Evolutionary conservation across 192 early-diverging fungal species (phyloP).

Genomic region (Cetraspora pellucida): DNA sequence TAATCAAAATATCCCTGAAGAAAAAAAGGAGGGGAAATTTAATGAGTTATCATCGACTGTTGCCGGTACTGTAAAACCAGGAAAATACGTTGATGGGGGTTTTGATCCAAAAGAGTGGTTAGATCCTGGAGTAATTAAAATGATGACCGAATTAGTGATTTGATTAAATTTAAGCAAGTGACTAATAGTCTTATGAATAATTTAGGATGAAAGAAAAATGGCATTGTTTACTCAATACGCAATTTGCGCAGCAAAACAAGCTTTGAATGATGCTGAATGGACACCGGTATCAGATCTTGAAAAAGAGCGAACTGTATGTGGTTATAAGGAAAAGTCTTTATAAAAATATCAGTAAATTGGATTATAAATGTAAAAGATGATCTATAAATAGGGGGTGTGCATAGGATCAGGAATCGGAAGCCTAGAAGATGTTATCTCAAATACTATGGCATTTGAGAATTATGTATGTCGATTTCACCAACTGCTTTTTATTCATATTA

Average conservation of each 20-base stretch:
- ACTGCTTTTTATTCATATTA: background rate
- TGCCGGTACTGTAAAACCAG: conserved; percentile 69
- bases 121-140: conserved; percentile 61
- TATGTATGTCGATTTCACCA: conserved; percentile 44
- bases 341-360: too few relatives aligned
- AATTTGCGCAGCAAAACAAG: conserved; percentile 78
- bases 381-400: conserved; percentile 75
- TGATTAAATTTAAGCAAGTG: background rate
- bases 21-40: conserved; percentile 47
- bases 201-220: conserved; percentile 74
- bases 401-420: conserved; percentile 94
- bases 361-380: background rate
- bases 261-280: conserved; percentile 84
- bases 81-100: conserved; percentile 52
- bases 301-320: conserved; percentile 65
- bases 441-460: conserved; percentile 53
- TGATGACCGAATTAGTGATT: background rate
- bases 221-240: conserved; percentile 89
- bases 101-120: conserved; percentile 79
- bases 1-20: conserved; percentile 32
- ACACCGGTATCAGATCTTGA: conserved; percentile 51
- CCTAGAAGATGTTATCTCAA: conserved; percentile 77
- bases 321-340: background rate
- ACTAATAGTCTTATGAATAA: background rate
- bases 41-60: conserved; percentile 75